phyloP scores from a whole-genome alignment of 208 protist genomes.

The Trichomonas vaginalis region DNA sequence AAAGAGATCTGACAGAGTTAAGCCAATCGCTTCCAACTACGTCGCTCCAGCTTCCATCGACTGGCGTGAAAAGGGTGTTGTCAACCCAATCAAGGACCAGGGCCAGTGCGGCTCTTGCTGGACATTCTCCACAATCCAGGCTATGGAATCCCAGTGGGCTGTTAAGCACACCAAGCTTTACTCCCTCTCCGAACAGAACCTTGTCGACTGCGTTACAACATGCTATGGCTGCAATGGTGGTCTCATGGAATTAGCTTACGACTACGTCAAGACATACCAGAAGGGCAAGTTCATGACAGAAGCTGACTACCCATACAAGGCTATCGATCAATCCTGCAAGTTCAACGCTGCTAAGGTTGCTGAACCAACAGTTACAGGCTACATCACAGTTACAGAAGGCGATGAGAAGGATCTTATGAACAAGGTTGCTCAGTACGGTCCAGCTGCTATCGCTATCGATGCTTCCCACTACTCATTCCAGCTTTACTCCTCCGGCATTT shows the following conservation, averaged over 20 bases:
- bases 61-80: conserved; percentile 40
- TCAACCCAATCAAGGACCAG: conserved; percentile 46
- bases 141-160: background rate
- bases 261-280: background rate
- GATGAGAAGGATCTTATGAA: conserved; percentile 21
- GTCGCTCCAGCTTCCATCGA: conserved; percentile 34
- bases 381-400: background rate
- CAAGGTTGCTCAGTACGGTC: background rate
- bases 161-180: background rate
- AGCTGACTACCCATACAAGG: conserved; percentile 4
- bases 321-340: background rate
- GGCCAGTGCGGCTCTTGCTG: conserved; percentile 49
- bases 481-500: conserved; percentile 30
- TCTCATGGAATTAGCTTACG: background rate
- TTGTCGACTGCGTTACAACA: conserved; percentile 21
- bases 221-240: conserved; percentile 21
- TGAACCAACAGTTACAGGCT: background rate
- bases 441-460: conserved; percentile 27
- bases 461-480: conserved; percentile 29
- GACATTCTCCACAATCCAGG: conserved; percentile 27
- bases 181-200: conserved; percentile 19
- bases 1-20: background rate
- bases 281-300: background rate
- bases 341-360: background rate
- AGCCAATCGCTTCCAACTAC: background rate